Base-by-base conservation (phyloP, 106 monocot species). In the Platanthera guangdongensis region DNA sequence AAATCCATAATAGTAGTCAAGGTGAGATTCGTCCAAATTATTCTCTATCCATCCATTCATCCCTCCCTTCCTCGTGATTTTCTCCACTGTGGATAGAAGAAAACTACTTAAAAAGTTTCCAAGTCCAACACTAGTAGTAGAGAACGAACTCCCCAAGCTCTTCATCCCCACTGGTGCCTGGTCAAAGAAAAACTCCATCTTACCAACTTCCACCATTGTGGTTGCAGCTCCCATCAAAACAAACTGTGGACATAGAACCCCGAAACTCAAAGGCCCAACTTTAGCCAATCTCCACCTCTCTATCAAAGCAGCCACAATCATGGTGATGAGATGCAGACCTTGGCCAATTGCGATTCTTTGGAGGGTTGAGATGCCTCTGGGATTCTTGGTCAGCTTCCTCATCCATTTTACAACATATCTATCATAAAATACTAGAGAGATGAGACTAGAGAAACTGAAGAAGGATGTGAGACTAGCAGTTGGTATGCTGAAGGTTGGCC, bases 161-260 rank as follows among this genome's bases (percentile, higher is more conserved):
- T 84, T 87, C 87, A 87, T 84, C 21, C 77, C 77, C 68, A 84
- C 87, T 3, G 87, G 87, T 1, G 87, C 87, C 73, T 87, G 87
- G 64, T 87, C 87, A 74, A 84, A 82, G 82, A 87, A 87, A 55
- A 87, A 82, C 62, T 82, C 82, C 3, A 82, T 25, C 82, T 82
- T 82, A 8, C 71, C 82, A 7, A 82, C 82, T 16, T 51, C 77
- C 4, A 73, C 60, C 21, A 82, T 77, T 8, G 72, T 45, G 4
- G 77, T 77, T 0, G 82, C 68, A 1, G 77, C 50, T 72, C 82
- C 82, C 77, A 82, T 82, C 51, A 82, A 9, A 5, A 47, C 59
- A 47, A 72, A 77, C 51, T 82, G 82, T 0, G 82, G 82, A 3
- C 77, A 18, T 0, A 82, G 77, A 11, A 77, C 52, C 1, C 77